phyloP scores from a whole-genome alignment of 129 eudicot species.

The Saussurea involucrata region DNA sequence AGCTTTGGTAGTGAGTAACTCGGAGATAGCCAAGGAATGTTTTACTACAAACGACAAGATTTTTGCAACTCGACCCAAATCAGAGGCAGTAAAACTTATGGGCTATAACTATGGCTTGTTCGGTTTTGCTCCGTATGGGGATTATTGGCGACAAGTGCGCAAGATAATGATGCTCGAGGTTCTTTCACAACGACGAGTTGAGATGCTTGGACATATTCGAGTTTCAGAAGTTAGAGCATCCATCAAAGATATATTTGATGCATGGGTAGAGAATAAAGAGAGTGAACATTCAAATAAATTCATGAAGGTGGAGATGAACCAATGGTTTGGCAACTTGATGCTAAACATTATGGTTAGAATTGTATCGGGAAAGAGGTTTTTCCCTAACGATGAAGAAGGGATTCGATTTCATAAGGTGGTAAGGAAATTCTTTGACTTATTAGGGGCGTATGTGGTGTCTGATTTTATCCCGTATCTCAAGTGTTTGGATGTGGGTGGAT shows the following conservation, averaged over 20 bases:
- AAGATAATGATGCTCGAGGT: constrained; percentile 20
- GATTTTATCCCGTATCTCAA: constrained; percentile 21
- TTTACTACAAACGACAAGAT: constrained; percentile 26
- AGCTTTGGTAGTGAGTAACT: constrained; percentile 22
- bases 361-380: not conserved
- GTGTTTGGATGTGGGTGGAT: constrained; percentile 27
- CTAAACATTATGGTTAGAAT: not conserved
- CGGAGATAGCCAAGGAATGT: constrained; percentile 21
- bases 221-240: not conserved
- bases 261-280: not conserved
- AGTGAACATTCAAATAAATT: not conserved
- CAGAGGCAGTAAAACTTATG: not conserved
- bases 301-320: not conserved
- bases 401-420: not conserved
- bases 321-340: not conserved
- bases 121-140: constrained; percentile 16
- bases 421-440: constrained; percentile 4
- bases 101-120: constrained; percentile 23
- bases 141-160: constrained; percentile 15
- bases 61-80: constrained; percentile 23
- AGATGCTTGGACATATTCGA: constrained; percentile 11
- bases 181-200: constrained; percentile 16
- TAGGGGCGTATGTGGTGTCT: not conserved
- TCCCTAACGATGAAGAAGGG: not conserved
- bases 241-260: not conserved